Conservation (phyloP, 1,284 basidiomycete genomes). For the Kwoniella shivajii region DNA sequence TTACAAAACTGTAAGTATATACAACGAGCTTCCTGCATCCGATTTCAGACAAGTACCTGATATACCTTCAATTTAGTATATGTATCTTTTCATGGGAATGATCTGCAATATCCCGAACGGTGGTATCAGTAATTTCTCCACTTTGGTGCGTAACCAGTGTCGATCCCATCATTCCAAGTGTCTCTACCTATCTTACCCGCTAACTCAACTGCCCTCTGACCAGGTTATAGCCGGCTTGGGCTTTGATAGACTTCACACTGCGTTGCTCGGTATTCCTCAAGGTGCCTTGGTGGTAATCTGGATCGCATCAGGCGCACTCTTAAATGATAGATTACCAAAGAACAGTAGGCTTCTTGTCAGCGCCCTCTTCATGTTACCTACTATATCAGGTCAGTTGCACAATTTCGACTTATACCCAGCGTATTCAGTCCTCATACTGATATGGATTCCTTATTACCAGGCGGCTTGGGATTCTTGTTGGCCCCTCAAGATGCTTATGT, state of each 20-base stretch:
- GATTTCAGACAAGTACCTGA: too few relatives aligned
- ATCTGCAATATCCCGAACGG: slow-evolving; percentile 53
- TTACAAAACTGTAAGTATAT: slow-evolving; percentile 42
- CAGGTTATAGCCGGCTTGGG: slow-evolving; percentile 51
- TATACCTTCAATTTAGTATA: too few relatives aligned
- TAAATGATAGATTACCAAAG: slow-evolving; percentile 48
- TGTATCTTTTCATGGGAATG: slow-evolving; percentile 48
- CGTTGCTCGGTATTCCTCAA: slow-evolving; percentile 52
- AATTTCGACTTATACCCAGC: too few relatives aligned
- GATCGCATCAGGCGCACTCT: slow-evolving; percentile 42
- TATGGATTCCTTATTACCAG: too few relatives aligned
- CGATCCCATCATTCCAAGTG: too few relatives aligned
- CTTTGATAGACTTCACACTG: slow-evolving; percentile 48
- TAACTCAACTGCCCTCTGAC: too few relatives aligned
- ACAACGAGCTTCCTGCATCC: too few relatives aligned
- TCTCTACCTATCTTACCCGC: not conserved
- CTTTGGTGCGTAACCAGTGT: slow-evolving; percentile 39
- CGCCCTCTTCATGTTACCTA: slow-evolving; percentile 52
- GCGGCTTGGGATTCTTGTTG: slow-evolving; percentile 53
- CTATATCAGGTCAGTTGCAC: slow-evolving; percentile 51
- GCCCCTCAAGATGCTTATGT: slow-evolving; percentile 52
- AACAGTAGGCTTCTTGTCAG: slow-evolving; percentile 49
- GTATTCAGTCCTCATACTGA: too few relatives aligned
- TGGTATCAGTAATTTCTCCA: slow-evolving; percentile 52
- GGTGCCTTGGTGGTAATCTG: slow-evolving; percentile 51